Evolutionary conservation across 2,329 filamentous ascomycete species (phyloP).

Genomic region (Ophiostoma triangulosporum): DNA sequence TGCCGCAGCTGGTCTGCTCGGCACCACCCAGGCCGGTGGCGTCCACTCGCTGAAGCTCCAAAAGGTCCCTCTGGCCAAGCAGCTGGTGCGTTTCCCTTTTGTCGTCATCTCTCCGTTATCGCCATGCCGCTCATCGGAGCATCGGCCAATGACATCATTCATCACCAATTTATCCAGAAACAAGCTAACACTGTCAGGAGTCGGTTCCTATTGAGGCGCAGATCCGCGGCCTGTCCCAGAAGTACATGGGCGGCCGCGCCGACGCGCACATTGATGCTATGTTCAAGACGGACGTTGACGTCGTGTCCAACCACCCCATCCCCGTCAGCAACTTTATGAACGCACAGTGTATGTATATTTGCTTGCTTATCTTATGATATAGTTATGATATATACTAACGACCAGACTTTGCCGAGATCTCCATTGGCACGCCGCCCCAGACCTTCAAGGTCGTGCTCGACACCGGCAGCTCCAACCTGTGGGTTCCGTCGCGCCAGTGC

Average conservation of each 20-base stretch:
- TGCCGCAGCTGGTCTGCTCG: constrained; percentile 60
- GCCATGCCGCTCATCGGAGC: neutral
- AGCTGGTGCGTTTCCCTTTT: constrained; percentile 52
- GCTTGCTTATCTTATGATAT: neutral
- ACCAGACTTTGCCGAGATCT: constrained; percentile 91
- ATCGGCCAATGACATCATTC: neutral
- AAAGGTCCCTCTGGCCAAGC: constrained; percentile 85
- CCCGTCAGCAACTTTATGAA: constrained; percentile 97
- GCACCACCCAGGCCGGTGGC: constrained; percentile 61
- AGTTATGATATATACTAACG: neutral
- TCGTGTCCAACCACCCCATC: constrained; percentile 60
- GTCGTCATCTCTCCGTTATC: neutral
- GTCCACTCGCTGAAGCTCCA: constrained; percentile 96
- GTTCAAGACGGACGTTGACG: constrained; percentile 60
- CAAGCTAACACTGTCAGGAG: constrained; percentile 37
- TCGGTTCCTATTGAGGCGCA: constrained; percentile 69
- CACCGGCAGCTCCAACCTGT: constrained; percentile 97
- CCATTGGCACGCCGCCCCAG: constrained; percentile 82
- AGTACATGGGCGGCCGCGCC: constrained; percentile 81
- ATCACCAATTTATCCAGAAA: neutral
- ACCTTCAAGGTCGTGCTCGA: constrained; percentile 97
- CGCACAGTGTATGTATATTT: constrained; percentile 70
- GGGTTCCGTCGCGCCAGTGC: constrained; percentile 87
- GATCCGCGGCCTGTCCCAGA: constrained; percentile 73
- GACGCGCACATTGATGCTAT: constrained; percentile 58